These are phyloP conservation scores for Yamadazyma atlantica DNA, from an alignment of 1,139 yeast species.

Conservation along the genomic window DNA sequence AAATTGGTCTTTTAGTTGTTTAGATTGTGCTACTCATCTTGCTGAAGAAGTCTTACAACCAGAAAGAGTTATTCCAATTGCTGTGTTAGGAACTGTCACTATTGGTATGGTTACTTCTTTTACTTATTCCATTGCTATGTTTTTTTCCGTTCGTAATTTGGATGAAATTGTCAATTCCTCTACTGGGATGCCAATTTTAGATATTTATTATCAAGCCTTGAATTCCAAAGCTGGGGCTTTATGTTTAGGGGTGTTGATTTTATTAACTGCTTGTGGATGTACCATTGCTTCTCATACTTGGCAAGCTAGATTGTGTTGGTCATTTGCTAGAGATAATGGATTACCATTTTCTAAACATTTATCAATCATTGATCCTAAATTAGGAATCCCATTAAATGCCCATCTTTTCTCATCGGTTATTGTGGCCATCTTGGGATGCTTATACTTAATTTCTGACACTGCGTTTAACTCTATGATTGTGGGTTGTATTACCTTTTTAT, in stretches of 20 bases:
- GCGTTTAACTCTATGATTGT: slow-evolving; percentile 42
- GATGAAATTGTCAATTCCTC: slow-evolving; percentile 43
- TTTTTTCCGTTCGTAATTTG: slow-evolving; percentile 56
- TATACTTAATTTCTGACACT: slow-evolving; percentile 42
- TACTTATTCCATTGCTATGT: slow-evolving; percentile 60
- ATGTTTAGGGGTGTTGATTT: slow-evolving; percentile 55
- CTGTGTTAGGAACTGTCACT: slow-evolving; percentile 63
- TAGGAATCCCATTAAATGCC: slow-evolving; percentile 37
- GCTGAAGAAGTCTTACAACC: slow-evolving; percentile 66
- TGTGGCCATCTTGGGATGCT: slow-evolving; percentile 39
- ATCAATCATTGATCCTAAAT: slow-evolving; percentile 28
- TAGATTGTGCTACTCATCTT: slow-evolving; percentile 70
- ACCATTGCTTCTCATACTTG: slow-evolving; percentile 72
- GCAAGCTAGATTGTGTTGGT: slow-evolving; percentile 78
- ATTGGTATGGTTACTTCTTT: slow-evolving; percentile 66
- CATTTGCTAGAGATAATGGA: slow-evolving; percentile 67
- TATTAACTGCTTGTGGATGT: slow-evolving; percentile 68
- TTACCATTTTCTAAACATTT: slow-evolving; percentile 38
- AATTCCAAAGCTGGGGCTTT: slow-evolving; percentile 57
- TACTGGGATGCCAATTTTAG: slow-evolving; percentile 64
- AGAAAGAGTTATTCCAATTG: slow-evolving; percentile 59
- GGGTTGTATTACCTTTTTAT: slow-evolving; percentile 37
- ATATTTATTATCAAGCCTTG: slow-evolving; percentile 59
- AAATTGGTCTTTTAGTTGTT: slow-evolving; percentile 68
- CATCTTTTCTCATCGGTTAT: slow-evolving; percentile 36